These are phyloP conservation scores for Boletus rufocinnamomeus DNA, from an alignment of 768 basidiomycete genomes.

Conservation along the genomic window DNA sequence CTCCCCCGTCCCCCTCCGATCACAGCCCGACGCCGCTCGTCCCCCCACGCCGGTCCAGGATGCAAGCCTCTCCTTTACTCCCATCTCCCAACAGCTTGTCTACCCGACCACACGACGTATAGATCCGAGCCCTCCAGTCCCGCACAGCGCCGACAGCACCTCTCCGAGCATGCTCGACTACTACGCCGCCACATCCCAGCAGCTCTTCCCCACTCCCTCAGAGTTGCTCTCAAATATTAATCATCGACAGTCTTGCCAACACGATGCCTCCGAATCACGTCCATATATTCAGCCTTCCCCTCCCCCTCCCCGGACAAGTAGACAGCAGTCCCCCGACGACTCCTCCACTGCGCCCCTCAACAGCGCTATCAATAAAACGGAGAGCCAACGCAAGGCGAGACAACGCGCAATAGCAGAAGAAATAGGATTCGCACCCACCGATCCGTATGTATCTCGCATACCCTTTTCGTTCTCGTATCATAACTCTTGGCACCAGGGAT, in stretches of 20 bases:
- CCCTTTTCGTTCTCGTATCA: not conserved
- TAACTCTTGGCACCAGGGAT: constrained; percentile 43
- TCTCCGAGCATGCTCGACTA: constrained; percentile 21
- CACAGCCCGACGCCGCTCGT: constrained; percentile 6
- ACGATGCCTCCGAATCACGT: constrained; percentile 4
- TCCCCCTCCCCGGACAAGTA: constrained; percentile 6
- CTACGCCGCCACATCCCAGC: constrained; percentile 27
- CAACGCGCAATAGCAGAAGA: constrained; percentile 58
- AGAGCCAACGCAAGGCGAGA: constrained; percentile 57
- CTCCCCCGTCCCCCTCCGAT: not conserved
- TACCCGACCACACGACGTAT: constrained; percentile 12
- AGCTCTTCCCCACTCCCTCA: constrained; percentile 65
- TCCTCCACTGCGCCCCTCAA: not conserved
- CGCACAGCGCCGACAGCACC: not conserved
- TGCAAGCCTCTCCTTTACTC: constrained; percentile 3
- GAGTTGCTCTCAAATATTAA: constrained; percentile 55
- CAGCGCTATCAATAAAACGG: constrained; percentile 34
- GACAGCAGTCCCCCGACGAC: constrained; percentile 19
- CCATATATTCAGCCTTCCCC: constrained; percentile 14
- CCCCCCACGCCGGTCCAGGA: constrained; percentile 11
- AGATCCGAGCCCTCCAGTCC: not conserved
- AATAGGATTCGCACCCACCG: constrained; percentile 59
- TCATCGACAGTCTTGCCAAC: constrained; percentile 10
- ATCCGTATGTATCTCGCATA: constrained; percentile 48
- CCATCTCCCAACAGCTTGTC: constrained; percentile 16